A percentile compares a stretch with the other conserved stretches of the same genome.
These are phyloP conservation scores for Phytopythium sindhum DNA, from an alignment of 352 stramenopile species.

Conservation along the genomic window DNA sequence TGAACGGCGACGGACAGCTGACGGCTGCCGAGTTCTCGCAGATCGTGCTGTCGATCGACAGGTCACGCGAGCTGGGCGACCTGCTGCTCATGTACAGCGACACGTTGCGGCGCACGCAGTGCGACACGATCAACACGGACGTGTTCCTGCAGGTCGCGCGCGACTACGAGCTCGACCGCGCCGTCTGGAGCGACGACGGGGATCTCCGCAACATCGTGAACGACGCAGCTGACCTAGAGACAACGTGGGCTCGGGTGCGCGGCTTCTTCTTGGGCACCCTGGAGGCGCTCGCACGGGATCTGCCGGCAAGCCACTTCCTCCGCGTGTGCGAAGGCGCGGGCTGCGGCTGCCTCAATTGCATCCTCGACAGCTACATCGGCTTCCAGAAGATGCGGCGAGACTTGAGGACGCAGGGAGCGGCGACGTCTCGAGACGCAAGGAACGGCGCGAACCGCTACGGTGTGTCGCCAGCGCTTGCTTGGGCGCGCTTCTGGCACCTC, in stretches of 20 bases:
- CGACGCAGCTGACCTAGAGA: slow-evolving; percentile 52
- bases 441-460: slow-evolving; percentile 10
- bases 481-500: slow-evolving; percentile 78
- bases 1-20: slow-evolving; percentile 76
- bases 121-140: slow-evolving; percentile 47
- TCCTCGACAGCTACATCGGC: slow-evolving; percentile 76
- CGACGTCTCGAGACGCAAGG: neutral
- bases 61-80: slow-evolving; percentile 52
- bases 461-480: slow-evolving; percentile 63
- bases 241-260: slow-evolving; percentile 52
- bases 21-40: slow-evolving; percentile 76
- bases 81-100: slow-evolving; percentile 84
- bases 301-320: slow-evolving; percentile 48
- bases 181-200: slow-evolving; percentile 64
- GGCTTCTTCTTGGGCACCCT: slow-evolving; percentile 72
- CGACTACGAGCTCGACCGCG: slow-evolving; percentile 69
- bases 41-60: slow-evolving; percentile 78
- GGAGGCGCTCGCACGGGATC: slow-evolving; percentile 50
- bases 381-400: slow-evolving; percentile 75
- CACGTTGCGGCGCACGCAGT: slow-evolving; percentile 60
- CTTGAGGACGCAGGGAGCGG: slow-evolving; percentile 10
- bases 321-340: slow-evolving; percentile 66
- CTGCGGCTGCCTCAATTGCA: slow-evolving; percentile 79
- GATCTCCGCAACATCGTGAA: slow-evolving; percentile 72
- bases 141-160: slow-evolving; percentile 73